Conservation (phyloP, 257 asterid genomes). For the Penstemon newberryi region DNA sequence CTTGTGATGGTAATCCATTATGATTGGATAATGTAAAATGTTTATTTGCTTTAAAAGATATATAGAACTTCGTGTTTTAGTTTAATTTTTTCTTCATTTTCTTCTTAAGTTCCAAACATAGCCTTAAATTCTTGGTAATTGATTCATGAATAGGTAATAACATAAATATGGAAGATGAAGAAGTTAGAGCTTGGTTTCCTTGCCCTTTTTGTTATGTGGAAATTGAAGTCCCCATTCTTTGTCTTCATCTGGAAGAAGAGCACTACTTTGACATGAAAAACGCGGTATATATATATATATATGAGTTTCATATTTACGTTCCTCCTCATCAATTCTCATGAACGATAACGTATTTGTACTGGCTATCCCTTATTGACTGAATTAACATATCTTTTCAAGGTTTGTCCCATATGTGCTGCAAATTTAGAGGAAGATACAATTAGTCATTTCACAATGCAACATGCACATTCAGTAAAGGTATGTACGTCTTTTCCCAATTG, state of each 20-base stretch:
- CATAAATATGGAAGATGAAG: constrained; percentile 44
- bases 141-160: constrained; percentile 38
- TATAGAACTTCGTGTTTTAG: background rate
- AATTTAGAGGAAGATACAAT: constrained; percentile 68
- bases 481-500: background rate
- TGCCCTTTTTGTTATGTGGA: constrained; percentile 86
- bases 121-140: background rate
- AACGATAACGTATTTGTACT: background rate
- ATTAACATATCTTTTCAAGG: constrained; percentile 38
- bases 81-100: constrained; percentile 8
- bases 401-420: constrained; percentile 90
- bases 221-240: constrained; percentile 62
- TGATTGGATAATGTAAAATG: constrained; percentile 33
- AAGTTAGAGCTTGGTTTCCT: constrained; percentile 73
- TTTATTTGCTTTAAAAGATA: constrained; percentile 17
- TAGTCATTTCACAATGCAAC: constrained; percentile 64
- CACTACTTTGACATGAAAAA: constrained; percentile 71
- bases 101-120: background rate
- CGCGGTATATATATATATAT: constrained; percentile 42
- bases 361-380: background rate
- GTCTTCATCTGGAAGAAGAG: constrained; percentile 75
- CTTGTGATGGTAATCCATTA: constrained; percentile 39
- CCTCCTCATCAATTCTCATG: too few species aligned
- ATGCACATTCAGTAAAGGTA: constrained; percentile 76
- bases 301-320: background rate